Evolutionary conservation across 1,284 basidiomycete species (phyloP), one percentile per base, ranked within the genome.

Genomic region (Boletellus deceptivus): DNA sequence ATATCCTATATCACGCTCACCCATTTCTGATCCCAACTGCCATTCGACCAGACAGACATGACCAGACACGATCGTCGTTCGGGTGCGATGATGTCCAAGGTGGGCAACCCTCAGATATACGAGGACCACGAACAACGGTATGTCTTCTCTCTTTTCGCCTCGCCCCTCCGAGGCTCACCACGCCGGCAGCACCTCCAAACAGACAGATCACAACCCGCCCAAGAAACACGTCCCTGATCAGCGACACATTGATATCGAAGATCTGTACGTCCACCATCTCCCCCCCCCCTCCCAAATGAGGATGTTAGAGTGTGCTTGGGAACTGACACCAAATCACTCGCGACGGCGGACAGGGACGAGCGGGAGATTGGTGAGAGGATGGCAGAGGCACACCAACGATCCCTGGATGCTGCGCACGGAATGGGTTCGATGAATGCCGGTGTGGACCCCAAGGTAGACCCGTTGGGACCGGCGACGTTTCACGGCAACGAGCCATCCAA

Each of bases 11-110:
- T 45, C 29, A 43, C 18, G 7, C 33, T 16, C 9, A 13, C 38
- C 11, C 17, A 22, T 2, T 37, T 38, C 34, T 38, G 34, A 16
- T 25, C 29, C 13, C 42, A 37, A 36, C 36, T 41, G 20, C 11
- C 29, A 8, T 29, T 10, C 34, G 24, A 29, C 17, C 43, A 49
- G 36, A 42, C 27, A 61, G 34, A 42, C 27, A 61, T 61, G 62
- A 59, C 60, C 0, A 29, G 42, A 6, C 17, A 11, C 9, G 57
- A 61, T 36, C 44, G 40, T 60, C 53, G 58, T 63, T 72, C 57
- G 48, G 70, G 55, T 29, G 65, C 70, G 29, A 76, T 78, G 76
- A 70, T 72, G 61, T 77, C 76, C 40, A 76, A 72, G 49, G 73
- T 74, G 43, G 76, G 75, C 18, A 75, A 71, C 57, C 58, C 69